These are phyloP conservation scores for Atractiella rhizophila DNA, from an alignment of 768 basidiomycete genomes.

Conservation along the genomic window DNA sequence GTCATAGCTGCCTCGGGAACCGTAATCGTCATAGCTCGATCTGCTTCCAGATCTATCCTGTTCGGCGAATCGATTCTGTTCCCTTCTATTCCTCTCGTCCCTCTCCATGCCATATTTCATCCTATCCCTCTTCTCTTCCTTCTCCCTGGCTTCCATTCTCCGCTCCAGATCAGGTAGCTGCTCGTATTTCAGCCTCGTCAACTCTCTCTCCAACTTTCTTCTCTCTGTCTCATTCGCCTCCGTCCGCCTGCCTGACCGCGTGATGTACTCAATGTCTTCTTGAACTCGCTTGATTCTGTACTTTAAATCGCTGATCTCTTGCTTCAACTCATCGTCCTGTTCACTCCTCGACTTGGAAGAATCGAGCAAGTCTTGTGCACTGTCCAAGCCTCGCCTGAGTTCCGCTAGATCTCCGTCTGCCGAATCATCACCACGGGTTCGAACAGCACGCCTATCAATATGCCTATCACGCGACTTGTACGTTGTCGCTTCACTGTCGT, in stretches of 20 bases:
- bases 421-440: conserved; percentile 40
- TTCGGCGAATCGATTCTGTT: conserved; percentile 22
- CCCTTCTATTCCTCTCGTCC: conserved; percentile 49
- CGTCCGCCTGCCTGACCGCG: conserved; percentile 40
- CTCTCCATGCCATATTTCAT: conserved; percentile 52
- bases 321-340: conserved; percentile 74
- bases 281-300: conserved; percentile 64
- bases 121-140: conserved; percentile 47
- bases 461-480: conserved; percentile 65
- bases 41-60: conserved; percentile 20
- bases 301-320: conserved; percentile 62
- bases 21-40: conserved; percentile 17
- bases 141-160: conserved; percentile 52
- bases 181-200: conserved; percentile 65
- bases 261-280: conserved; percentile 71
- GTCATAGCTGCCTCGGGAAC: conserved; percentile 10
- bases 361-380: conserved; percentile 57
- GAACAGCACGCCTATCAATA: conserved; percentile 56
- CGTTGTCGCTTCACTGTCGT: conserved; percentile 35
- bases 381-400: conserved; percentile 56
- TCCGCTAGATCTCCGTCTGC: conserved; percentile 45
- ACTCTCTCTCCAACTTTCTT: conserved; percentile 60
- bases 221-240: conserved; percentile 58
- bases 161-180: conserved; percentile 72
- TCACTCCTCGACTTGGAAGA: conserved; percentile 39